phyloP scores from a whole-genome alignment of 1,139 yeast species.

The Hyphopichia khmerensis region DNA sequence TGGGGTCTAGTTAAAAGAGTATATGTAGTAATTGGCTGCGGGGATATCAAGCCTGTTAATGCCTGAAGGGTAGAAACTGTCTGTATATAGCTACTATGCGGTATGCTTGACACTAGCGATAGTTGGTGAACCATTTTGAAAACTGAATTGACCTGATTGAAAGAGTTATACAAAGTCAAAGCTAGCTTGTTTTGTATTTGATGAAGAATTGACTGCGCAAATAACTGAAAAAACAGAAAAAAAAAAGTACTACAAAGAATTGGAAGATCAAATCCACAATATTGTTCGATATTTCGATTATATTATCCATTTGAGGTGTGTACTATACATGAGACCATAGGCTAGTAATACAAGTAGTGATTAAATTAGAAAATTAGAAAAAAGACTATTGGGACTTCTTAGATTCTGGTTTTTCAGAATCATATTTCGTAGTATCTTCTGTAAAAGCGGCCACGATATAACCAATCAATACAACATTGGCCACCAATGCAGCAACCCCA shows the following conservation, averaged over 20 bases:
- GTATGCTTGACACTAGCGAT: constrained; percentile 40
- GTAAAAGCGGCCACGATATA: constrained; percentile 84
- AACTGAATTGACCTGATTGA: no score
- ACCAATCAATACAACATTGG: constrained; percentile 82
- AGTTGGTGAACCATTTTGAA: constrained; percentile 43
- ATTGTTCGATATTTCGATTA: not conserved
- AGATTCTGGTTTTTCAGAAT: constrained; percentile 25
- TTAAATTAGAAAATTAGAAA: no score
- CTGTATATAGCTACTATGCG: constrained; percentile 41
- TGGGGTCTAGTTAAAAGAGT: constrained; percentile 45
- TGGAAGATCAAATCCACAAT: not conserved
- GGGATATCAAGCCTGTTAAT: constrained; percentile 38
- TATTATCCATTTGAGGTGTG: no score
- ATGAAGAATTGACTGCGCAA: not conserved
- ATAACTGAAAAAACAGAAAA: not conserved
- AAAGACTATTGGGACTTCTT: constrained; percentile 7
- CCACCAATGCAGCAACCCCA: constrained; percentile 84
- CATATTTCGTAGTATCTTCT: constrained; percentile 57
- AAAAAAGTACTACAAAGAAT: no score
- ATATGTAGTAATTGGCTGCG: constrained; percentile 43
- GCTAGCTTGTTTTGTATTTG: not conserved
- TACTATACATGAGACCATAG: not conserved
- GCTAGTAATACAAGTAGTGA: not conserved
- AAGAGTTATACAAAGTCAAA: no score
- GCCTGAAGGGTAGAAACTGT: constrained; percentile 47